Evolutionary conservation across 441 rosid genomes (phyloP).

Genomic region (Pelargonium exstipulatum): DNA sequence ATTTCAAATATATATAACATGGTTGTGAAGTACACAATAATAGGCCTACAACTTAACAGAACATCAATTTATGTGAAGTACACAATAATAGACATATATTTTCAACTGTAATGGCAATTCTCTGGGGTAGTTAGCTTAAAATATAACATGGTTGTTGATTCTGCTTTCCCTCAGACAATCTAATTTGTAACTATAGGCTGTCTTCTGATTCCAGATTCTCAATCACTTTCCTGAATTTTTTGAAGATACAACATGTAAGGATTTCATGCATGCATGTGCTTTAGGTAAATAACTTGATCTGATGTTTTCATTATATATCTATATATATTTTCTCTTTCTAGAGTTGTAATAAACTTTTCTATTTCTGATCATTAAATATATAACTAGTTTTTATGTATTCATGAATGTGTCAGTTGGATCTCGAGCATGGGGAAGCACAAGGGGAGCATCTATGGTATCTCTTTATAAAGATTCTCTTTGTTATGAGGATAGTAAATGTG

Average conservation of each 20-base stretch:
- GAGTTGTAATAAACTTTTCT: background rate
- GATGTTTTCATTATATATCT: background rate
- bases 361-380: background rate
- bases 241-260: conserved; percentile 36
- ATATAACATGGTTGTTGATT: background rate
- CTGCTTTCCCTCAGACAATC: conserved; percentile 11
- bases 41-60: too few species aligned
- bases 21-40: too few species aligned
- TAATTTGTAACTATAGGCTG: conserved; percentile 10
- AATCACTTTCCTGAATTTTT: conserved; percentile 29
- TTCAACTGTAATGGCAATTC: background rate
- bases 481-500: conserved; percentile 7
- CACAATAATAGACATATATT: background rate
- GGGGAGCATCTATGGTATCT: conserved; percentile 68
- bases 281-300: conserved; percentile 47
- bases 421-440: conserved; percentile 75
- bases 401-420: conserved; percentile 61
- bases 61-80: background rate
- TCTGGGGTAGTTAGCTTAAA: background rate
- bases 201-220: conserved; percentile 39
- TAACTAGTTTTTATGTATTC: conserved; percentile 16
- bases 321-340: background rate
- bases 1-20: too few species aligned
- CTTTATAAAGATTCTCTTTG: conserved; percentile 7
- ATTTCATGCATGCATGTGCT: conserved; percentile 71